Percentiles rank a stretch among this genome's conserved stretches.
Conservation (phyloP, 768 basidiomycete genomes). For the Xerocomellus dryophilus region DNA sequence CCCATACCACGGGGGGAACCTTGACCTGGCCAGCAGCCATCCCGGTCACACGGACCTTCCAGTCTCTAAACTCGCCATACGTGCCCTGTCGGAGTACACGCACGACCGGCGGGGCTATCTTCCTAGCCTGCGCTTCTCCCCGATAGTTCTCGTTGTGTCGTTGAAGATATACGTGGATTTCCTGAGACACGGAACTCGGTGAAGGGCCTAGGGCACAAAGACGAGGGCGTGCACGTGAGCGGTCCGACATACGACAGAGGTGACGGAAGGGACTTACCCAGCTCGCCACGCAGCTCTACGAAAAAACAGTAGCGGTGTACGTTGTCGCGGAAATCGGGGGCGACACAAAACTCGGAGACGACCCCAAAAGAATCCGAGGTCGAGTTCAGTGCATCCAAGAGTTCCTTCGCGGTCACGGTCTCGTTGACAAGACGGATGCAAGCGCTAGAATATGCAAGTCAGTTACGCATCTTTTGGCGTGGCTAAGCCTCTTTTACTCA, state of each 20-base stretch:
- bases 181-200: background rate
- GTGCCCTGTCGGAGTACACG: conserved; percentile 19
- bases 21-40: conserved; percentile 21
- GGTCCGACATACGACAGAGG: background rate
- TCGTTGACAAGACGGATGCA: conserved; percentile 23
- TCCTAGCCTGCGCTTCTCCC: conserved; percentile 7
- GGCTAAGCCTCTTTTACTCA: conserved; percentile 3
- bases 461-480: background rate
- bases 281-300: conserved; percentile 12
- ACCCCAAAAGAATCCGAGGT: conserved; percentile 14
- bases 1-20: conserved; percentile 16
- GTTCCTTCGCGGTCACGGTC: conserved; percentile 22
- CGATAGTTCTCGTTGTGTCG: conserved; percentile 17
- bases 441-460: background rate
- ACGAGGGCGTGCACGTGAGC: background rate
- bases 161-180: conserved; percentile 8
- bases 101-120: conserved; percentile 10
- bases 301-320: conserved; percentile 20
- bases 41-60: conserved; percentile 17
- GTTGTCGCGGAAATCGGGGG: conserved; percentile 16
- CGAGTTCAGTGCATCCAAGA: conserved; percentile 15
- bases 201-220: background rate
- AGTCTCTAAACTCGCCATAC: conserved; percentile 20
- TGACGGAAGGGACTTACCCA: conserved; percentile 2
- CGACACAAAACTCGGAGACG: conserved; percentile 23